phyloP scores from a whole-genome alignment of 176 grass and related monocot species.

The Hyparrhenia diplandra region DNA sequence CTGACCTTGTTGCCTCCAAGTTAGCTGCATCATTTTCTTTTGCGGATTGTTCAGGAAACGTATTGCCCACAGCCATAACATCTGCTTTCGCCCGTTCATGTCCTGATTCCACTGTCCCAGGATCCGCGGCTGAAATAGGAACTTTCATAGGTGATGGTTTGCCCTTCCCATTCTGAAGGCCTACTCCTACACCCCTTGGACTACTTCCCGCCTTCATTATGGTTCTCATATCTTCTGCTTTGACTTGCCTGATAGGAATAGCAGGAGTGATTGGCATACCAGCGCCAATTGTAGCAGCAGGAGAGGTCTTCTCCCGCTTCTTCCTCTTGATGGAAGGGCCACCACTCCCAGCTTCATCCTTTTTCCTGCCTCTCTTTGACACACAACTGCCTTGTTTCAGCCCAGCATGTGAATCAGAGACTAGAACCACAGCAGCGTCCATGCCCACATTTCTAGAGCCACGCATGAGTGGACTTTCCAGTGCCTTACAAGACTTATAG shows the following conservation, averaged over 20 bases:
- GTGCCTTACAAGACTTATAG: neutral
- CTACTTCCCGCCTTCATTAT: neutral
- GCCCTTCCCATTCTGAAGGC: neutral
- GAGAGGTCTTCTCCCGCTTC: conserved; percentile 11
- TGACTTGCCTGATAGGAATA: conserved; percentile 49
- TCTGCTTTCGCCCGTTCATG: conserved; percentile 17
- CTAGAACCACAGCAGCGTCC: neutral
- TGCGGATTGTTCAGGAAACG: neutral
- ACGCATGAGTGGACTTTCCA: neutral
- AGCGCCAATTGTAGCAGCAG: neutral
- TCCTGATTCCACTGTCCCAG: neutral
- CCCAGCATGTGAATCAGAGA: neutral
- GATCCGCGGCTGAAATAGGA: neutral
- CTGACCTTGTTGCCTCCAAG: neutral
- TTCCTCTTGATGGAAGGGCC: conserved; percentile 15
- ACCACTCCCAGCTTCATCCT: neutral
- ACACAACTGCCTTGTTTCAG: conserved; percentile 17
- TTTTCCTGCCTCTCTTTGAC: conserved; percentile 27
- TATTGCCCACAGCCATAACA: neutral
- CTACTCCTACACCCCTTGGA: conserved; percentile 3
- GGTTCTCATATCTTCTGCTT: conserved; percentile 25
- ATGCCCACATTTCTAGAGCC: neutral
- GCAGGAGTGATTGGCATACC: conserved; percentile 26
- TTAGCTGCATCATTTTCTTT: neutral
- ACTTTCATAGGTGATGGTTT: conserved; percentile 3